phyloP scores from a whole-genome alignment of 140 eudicot species.

The Bidens hawaiensis region DNA sequence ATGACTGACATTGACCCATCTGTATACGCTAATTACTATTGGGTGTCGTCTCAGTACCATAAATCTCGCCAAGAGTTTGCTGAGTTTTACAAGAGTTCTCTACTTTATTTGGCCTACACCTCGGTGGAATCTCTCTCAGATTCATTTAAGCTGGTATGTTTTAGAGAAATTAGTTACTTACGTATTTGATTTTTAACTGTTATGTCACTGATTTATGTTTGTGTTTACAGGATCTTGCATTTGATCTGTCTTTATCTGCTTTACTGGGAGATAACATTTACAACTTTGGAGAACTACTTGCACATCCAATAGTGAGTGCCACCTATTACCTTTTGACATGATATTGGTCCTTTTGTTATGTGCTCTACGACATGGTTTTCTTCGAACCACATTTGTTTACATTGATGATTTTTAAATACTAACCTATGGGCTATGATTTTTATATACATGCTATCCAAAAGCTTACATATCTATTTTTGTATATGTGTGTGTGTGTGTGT shows the following conservation, averaged over 20 bases:
- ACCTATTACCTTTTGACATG: constrained; percentile 6
- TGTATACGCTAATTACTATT: constrained; percentile 86
- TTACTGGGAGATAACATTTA: constrained; percentile 92
- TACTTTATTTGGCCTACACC: constrained; percentile 84
- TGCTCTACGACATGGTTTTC: constrained; percentile 1
- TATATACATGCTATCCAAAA: background rate
- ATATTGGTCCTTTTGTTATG: background rate
- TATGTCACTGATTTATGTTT: constrained; percentile 8
- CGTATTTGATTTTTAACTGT: background rate
- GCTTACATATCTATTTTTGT: background rate
- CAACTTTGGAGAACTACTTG: constrained; percentile 96
- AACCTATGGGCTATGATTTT: background rate
- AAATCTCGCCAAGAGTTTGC: constrained; percentile 92
- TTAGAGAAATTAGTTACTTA: background rate
- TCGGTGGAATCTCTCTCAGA: constrained; percentile 85
- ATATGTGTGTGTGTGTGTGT: background rate
- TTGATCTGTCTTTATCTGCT: constrained; percentile 87
- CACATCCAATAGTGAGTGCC: constrained; percentile 87
- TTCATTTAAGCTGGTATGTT: constrained; percentile 81
- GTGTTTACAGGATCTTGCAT: constrained; percentile 75
- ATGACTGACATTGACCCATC: constrained; percentile 98
- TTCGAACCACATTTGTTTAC: background rate
- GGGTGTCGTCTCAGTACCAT: constrained; percentile 95
- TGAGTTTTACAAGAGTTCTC: constrained; percentile 82
- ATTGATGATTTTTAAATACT: background rate